phyloP scores from a whole-genome alignment of 106 monocot genomes.

The Chionographis japonica region DNA sequence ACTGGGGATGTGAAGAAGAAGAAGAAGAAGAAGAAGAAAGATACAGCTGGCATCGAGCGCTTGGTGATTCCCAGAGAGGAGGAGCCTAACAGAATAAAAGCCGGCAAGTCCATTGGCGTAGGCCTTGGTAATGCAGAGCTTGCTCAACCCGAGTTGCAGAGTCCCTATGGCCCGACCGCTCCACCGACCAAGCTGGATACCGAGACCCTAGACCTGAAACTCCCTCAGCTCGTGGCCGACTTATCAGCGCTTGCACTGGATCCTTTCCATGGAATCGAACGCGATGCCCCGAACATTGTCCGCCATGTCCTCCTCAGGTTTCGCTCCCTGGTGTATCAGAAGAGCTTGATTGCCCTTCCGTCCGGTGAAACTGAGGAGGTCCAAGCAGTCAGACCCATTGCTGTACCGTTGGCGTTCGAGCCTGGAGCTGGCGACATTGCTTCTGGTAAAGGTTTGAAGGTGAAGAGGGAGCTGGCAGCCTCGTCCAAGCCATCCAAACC shows the following conservation, averaged over 20 bases:
- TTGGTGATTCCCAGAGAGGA: too few relatives aligned
- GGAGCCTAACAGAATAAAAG: too few relatives aligned
- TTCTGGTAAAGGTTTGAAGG: neutral
- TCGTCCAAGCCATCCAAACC: neutral
- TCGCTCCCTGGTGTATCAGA: slow-evolving; percentile 47
- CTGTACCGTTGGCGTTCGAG: too few relatives aligned
- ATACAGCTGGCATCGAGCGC: too few relatives aligned
- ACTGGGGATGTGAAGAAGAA: too few relatives aligned
- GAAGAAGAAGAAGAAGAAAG: neutral
- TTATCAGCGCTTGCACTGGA: slow-evolving; percentile 41
- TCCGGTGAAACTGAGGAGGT: neutral
- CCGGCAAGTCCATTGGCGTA: too few relatives aligned
- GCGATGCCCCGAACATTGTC: slow-evolving; percentile 17
- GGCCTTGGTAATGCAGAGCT: too few relatives aligned
- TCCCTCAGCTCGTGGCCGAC: slow-evolving; percentile 23
- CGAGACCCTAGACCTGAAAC: too few relatives aligned
- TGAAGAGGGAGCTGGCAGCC: neutral
- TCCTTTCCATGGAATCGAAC: slow-evolving; percentile 40
- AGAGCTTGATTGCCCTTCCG: slow-evolving; percentile 7
- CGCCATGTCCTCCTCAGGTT: slow-evolving; percentile 34
- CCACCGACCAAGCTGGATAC: too few relatives aligned
- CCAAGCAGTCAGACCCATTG: too few relatives aligned
- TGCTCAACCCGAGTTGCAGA: too few relatives aligned
- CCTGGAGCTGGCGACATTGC: slow-evolving; percentile 2
- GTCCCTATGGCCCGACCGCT: too few relatives aligned